A percentile compares a stretch with the other conserved stretches of the same genome.
These are phyloP conservation scores for Dorcoceras hygrometricum DNA, from an alignment of 257 asterid genomes.

Conservation along the genomic window DNA sequence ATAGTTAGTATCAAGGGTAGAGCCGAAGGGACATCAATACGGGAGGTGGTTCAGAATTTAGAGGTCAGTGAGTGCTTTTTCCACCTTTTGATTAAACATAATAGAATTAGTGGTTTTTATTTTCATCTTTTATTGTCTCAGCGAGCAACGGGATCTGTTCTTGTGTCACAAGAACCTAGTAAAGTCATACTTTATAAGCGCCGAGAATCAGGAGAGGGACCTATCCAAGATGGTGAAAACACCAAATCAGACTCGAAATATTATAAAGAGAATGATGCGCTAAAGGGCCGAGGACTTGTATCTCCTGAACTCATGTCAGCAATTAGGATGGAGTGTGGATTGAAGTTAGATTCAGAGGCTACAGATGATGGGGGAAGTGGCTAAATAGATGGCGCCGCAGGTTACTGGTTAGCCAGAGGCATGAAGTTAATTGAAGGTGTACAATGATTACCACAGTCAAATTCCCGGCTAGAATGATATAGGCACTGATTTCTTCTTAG, in stretches of 20 bases:
- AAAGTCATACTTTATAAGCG: conserved; percentile 91
- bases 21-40: conserved; percentile 87
- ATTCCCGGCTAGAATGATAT: background rate
- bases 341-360: conserved; percentile 27
- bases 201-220: conserved; percentile 57
- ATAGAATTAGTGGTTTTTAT: conserved; percentile 3
- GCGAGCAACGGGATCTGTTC: conserved; percentile 87
- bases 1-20: conserved; percentile 89
- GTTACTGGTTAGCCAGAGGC: background rate
- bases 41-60: conserved; percentile 77
- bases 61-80: conserved; percentile 50
- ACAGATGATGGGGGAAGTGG: background rate
- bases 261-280: conserved; percentile 23
- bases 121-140: conserved; percentile 30
- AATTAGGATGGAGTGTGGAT: conserved; percentile 78
- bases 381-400: background rate
- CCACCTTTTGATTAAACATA: background rate
- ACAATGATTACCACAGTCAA: background rate
- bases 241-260: conserved; percentile 8
- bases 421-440: background rate
- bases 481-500: background rate
- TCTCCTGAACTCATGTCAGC: conserved; percentile 90
- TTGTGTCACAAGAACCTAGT: conserved; percentile 95
- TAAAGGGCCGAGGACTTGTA: conserved; percentile 26
- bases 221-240: conserved; percentile 25